Conservation (phyloP, 2,329 filamentous ascomycete genomes). For the Diaporthe humulicola region DNA sequence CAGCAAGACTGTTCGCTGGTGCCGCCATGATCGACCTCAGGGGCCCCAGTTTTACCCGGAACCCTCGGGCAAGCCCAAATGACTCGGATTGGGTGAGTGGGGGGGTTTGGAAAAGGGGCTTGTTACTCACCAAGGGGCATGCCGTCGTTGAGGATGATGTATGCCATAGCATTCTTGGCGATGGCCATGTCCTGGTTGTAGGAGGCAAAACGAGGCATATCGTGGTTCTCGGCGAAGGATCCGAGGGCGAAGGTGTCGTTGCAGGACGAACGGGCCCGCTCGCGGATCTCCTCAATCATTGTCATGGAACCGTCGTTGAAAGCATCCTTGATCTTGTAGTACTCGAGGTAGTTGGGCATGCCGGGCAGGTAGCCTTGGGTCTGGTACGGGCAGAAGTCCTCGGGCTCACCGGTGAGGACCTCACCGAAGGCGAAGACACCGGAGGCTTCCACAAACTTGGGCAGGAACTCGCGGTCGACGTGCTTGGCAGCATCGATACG, state of each 20-base stretch:
- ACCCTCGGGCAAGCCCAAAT: neutral
- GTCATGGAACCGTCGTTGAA: conserved; percentile 55
- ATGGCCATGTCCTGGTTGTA: conserved; percentile 66
- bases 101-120: too few relatives aligned
- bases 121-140: conserved; percentile 54
- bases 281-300: conserved; percentile 55
- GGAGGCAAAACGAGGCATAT: conserved; percentile 66
- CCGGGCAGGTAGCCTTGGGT: conserved; percentile 62
- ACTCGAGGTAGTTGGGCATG: conserved; percentile 69
- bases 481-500: conserved; percentile 74
- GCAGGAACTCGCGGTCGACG: conserved; percentile 71
- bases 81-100: neutral
- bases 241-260: conserved; percentile 61
- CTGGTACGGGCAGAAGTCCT: conserved; percentile 66
- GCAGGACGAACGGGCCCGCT: conserved; percentile 52
- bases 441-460: conserved; percentile 63
- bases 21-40: conserved; percentile 7
- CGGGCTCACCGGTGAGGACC: conserved; percentile 66
- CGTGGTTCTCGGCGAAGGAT: conserved; percentile 72
- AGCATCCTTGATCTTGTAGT: conserved; percentile 55
- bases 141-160: conserved; percentile 71
- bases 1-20: neutral
- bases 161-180: conserved; percentile 72
- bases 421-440: conserved; percentile 74
- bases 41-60: neutral